Evolutionary conservation across 2,329 filamentous ascomycete species (phyloP), one percentile per base, ranked within the genome.

Genomic region (Epichloe bromicola): DNA sequence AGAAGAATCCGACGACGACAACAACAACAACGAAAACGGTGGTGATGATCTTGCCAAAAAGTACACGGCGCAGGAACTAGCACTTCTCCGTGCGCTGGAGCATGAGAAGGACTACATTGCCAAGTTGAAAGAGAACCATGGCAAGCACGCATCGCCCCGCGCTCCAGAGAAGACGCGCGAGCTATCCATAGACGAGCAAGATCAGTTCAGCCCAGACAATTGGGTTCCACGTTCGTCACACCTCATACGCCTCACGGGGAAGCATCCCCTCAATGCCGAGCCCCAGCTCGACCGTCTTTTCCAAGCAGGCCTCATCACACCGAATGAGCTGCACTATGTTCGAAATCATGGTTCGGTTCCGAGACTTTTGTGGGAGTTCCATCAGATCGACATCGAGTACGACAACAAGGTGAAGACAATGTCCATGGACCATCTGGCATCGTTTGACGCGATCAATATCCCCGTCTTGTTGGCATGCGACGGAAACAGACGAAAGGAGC

Each of bases 201-300:
- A 78, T 53, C 72, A 76, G 41, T 73, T 73, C 54, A 70, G 69
- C 2, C 74, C 74, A 0, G 74, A 78, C 58, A 77, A 75, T 52
- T 78, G 74, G 75, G 63, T 78, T 2, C 74, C 74, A 3, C 67
- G 74, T 8, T 69, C 66, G 1, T 61, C 63, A 1, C 58, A 72
- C 26, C 64, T 78, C 4, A 71, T 76, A 37, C 70, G 75, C 1
- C 56, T 74, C 17, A 78, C 74, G 0, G 74, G 74, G 4, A 75
- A 75, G 43, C 74, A 78, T 57, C 74, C 54, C 74, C 54, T 79
- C 51, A 78, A 79, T 51, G 71, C 67, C 3, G 75, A 78, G 57
- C 60, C 72, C 0, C 54, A 67, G 0, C 63, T 78, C 1, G 60
- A 60, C 1, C 58, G 59, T 12, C 65, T 78, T 0, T 73, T 69